Conservation (phyloP, 2,329 filamentous ascomycete species). For the Colletotrichum tofieldiae region DNA sequence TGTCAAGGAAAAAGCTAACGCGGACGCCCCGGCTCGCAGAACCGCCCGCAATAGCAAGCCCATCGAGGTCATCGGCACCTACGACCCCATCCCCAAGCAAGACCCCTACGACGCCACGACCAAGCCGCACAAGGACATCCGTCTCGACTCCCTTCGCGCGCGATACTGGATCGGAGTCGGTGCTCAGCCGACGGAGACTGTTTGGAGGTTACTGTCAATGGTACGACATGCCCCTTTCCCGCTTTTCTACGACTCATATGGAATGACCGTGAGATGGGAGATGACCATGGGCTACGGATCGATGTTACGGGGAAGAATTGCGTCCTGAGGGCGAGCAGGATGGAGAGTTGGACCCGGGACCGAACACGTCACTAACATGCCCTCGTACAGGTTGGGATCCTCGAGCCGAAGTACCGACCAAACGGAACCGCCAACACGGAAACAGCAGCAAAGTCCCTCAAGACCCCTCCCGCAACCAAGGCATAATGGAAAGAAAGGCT, state of each 20-base stretch:
- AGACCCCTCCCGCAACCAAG: not conserved
- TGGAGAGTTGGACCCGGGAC: not conserved
- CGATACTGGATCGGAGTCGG: constrained; percentile 98
- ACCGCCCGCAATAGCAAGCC: constrained; percentile 90
- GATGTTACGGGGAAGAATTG: not conserved
- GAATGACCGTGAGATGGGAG: not conserved
- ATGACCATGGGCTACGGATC: not conserved
- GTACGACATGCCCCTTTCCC: constrained; percentile 62
- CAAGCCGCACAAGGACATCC: constrained; percentile 90
- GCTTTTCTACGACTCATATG: not conserved
- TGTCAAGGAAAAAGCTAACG: not conserved
- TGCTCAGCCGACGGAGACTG: constrained; percentile 92
- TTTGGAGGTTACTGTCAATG: constrained; percentile 89
- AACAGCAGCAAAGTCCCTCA: constrained; percentile 41
- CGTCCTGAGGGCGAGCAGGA: not conserved
- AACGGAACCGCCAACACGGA: constrained; percentile 38
- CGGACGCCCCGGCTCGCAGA: constrained; percentile 59
- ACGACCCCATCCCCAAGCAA: constrained; percentile 77
- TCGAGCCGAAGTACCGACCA: constrained; percentile 55
- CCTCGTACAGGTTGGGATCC: constrained; percentile 55
- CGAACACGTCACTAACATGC: constrained; percentile 7
- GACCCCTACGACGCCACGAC: constrained; percentile 74
- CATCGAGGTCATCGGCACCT: constrained; percentile 91
- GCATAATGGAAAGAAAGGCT: not conserved
- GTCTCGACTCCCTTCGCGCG: constrained; percentile 84